Evolutionary conservation across 306 rosid genomes (phyloP).

Genomic region (Sicyos baderoa): DNA sequence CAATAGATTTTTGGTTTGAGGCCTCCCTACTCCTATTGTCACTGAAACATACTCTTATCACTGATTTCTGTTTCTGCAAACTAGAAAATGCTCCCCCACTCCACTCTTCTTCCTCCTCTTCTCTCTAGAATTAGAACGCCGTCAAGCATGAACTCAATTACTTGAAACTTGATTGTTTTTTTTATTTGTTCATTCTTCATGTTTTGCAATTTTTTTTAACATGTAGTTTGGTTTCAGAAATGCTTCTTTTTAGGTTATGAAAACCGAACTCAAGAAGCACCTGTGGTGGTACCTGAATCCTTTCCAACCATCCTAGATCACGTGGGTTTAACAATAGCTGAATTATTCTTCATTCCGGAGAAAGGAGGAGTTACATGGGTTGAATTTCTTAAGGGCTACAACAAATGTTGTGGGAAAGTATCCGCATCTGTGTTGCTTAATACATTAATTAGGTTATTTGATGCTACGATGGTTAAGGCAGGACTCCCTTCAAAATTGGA

Average conservation of each 20-base stretch:
- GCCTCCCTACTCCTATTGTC: too few species aligned
- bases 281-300: slow-evolving; percentile 25
- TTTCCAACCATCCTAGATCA: slow-evolving; percentile 51
- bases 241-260: slow-evolving; percentile 39
- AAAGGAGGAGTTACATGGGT: slow-evolving; percentile 62
- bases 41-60: neutral
- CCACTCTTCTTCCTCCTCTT: neutral
- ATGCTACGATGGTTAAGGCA: slow-evolving; percentile 19
- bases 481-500: slow-evolving; percentile 40
- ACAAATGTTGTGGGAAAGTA: slow-evolving; percentile 56
- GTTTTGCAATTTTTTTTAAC: slow-evolving; percentile 17
- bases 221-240: slow-evolving; percentile 38
- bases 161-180: neutral
- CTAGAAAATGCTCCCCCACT: neutral
- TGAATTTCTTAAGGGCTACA: slow-evolving; percentile 64
- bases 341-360: slow-evolving; percentile 45
- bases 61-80: neutral
- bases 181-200: neutral
- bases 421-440: slow-evolving; percentile 51
- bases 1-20: too few species aligned
- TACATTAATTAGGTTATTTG: slow-evolving; percentile 42
- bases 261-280: slow-evolving; percentile 27
- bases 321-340: slow-evolving; percentile 46
- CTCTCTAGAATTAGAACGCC: too few species aligned
- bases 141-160: neutral